Percentiles rank a stretch among this genome's conserved stretches.
Conservation (phyloP, 129 eudicot species). For the Flaveria trinervia region DNA sequence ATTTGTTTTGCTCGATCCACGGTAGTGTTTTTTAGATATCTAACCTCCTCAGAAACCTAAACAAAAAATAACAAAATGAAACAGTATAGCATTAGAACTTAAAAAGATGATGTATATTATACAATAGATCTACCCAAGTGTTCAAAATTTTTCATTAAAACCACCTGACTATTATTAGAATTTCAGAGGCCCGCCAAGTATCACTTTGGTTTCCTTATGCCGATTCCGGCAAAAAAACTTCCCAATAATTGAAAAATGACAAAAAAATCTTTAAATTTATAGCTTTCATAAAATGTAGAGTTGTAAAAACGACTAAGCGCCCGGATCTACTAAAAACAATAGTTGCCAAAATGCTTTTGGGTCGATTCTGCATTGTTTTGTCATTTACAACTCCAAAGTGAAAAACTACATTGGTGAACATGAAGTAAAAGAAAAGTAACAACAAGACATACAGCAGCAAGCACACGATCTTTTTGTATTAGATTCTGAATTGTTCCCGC, state of each 20-base stretch:
- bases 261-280: neutral
- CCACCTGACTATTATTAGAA: neutral
- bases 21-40: constrained; percentile 50
- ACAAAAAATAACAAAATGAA: constrained; percentile 20
- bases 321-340: neutral
- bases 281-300: neutral
- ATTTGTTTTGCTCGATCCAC: constrained; percentile 66
- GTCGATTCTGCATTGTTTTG: neutral
- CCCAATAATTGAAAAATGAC: neutral
- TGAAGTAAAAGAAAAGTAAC: constrained; percentile 18
- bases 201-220: neutral
- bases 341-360: neutral
- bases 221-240: neutral
- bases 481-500: constrained; percentile 67
- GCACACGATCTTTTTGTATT: constrained; percentile 86
- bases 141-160: neutral
- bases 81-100: constrained; percentile 13
- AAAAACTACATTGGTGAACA: neutral
- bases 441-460: constrained; percentile 65
- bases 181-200: neutral
- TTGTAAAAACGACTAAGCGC: neutral
- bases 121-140: neutral
- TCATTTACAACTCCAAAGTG: neutral
- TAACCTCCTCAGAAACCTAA: constrained; percentile 82
- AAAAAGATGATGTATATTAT: neutral